Percentiles rank a stretch among this genome's conserved stretches.
Evolutionary conservation across 306 rosid species (phyloP).

Genomic region (Cyclanthera cordifolia): DNA sequence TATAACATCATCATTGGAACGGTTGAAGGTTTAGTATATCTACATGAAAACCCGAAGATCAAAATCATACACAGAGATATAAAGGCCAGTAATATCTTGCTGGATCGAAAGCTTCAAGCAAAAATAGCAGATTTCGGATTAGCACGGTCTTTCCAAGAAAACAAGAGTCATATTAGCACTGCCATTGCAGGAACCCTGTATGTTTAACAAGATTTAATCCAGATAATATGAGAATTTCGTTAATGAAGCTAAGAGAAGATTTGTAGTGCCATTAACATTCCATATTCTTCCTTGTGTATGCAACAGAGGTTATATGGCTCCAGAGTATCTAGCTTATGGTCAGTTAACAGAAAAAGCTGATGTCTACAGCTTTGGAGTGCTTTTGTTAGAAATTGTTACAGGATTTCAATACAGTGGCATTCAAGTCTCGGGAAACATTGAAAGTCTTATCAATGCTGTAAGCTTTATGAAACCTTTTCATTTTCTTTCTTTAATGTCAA

Average conservation of each 20-base stretch:
- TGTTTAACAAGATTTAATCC: slow-evolving; percentile 12
- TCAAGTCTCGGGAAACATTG: slow-evolving; percentile 54
- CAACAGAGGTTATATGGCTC: slow-evolving; percentile 87
- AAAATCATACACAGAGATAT: slow-evolving; percentile 87
- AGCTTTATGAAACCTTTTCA: slow-evolving; percentile 17
- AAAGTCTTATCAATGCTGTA: slow-evolving; percentile 58
- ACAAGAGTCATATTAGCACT: slow-evolving; percentile 85
- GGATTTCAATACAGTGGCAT: slow-evolving; percentile 68
- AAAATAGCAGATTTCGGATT: slow-evolving; percentile 95
- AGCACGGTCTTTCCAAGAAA: slow-evolving; percentile 81
- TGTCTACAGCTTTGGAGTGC: slow-evolving; percentile 75
- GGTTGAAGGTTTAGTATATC: slow-evolving; percentile 72
- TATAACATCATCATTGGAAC: slow-evolving; percentile 52
- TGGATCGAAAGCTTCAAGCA: slow-evolving; percentile 63
- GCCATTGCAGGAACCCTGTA: slow-evolving; percentile 93
- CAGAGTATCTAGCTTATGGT: slow-evolving; percentile 90
- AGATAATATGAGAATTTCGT: not conserved
- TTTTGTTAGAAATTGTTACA: slow-evolving; percentile 56
- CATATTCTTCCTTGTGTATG: slow-evolving; percentile 1
- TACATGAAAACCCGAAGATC: slow-evolving; percentile 57
- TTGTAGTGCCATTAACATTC: not conserved
- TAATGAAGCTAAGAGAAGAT: not conserved
- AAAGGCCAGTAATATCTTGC: slow-evolving; percentile 76
- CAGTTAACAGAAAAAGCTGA: slow-evolving; percentile 84
- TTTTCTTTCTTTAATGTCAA: not conserved